These are phyloP conservation scores for Ogataea pignaliae DNA, from an alignment of 805 yeast species.

Conservation along the genomic window DNA sequence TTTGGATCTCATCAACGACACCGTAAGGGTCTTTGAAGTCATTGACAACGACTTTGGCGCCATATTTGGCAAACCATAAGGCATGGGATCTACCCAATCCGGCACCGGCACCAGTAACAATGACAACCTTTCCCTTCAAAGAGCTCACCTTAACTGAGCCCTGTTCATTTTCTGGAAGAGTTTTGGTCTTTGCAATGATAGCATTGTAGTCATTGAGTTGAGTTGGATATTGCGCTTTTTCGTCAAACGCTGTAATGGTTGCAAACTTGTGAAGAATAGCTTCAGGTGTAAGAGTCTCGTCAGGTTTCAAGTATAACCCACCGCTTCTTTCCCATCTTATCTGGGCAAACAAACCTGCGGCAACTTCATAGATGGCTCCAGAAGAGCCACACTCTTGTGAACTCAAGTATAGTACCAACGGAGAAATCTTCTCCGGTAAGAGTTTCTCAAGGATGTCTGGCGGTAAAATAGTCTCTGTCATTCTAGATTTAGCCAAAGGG, in stretches of 20 bases:
- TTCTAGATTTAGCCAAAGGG: slow-evolving; percentile 91
- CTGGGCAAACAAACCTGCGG: slow-evolving; percentile 90
- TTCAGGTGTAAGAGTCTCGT: slow-evolving; percentile 75
- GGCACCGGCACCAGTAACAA: slow-evolving; percentile 92
- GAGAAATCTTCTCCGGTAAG: slow-evolving; percentile 87
- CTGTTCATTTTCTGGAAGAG: slow-evolving; percentile 53
- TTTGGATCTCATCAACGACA: slow-evolving; percentile 70
- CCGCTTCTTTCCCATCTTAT: slow-evolving; percentile 92
- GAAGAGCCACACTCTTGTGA: slow-evolving; percentile 60
- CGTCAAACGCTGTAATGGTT: slow-evolving; percentile 58
- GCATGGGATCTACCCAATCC: slow-evolving; percentile 95
- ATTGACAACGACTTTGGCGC: slow-evolving; percentile 93
- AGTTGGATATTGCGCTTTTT: slow-evolving; percentile 60
- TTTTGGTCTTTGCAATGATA: slow-evolving; percentile 48
- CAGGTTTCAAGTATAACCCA: slow-evolving; percentile 81
- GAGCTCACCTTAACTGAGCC: slow-evolving; percentile 49
- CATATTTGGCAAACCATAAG: slow-evolving; percentile 75
- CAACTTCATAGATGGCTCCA: slow-evolving; percentile 84
- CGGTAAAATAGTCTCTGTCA: slow-evolving; percentile 90
- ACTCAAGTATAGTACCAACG: slow-evolving; percentile 76
- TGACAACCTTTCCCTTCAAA: slow-evolving; percentile 77
- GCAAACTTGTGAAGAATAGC: slow-evolving; percentile 66
- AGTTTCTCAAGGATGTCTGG: slow-evolving; percentile 76
- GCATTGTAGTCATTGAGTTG: slow-evolving; percentile 67
- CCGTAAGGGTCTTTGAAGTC: slow-evolving; percentile 73